phyloP scores from a whole-genome alignment of 768 basidiomycete species.

The Vararia minispora region DNA sequence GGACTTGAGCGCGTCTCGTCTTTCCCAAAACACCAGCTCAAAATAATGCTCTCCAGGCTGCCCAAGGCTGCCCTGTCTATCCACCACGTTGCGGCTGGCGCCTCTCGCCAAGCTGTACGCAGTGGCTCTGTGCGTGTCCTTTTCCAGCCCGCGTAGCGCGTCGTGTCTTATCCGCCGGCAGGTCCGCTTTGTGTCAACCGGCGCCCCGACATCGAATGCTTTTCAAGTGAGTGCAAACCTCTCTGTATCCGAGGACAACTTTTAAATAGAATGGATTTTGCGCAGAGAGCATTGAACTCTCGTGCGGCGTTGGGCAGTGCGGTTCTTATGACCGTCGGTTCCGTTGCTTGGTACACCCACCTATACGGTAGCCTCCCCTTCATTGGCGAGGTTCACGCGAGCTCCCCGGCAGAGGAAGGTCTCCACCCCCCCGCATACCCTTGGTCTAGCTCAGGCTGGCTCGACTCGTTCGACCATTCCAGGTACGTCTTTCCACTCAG shows the following conservation, averaged over 20 bases:
- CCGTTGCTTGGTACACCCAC: constrained; percentile 94
- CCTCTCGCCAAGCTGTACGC: constrained; percentile 34
- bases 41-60: constrained; percentile 79
- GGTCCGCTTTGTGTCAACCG: constrained; percentile 66
- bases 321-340: constrained; percentile 70
- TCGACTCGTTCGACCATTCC: constrained; percentile 94
- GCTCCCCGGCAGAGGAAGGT: constrained; percentile 86
- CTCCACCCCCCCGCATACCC: constrained; percentile 82
- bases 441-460: constrained; percentile 80
- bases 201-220: constrained; percentile 40
- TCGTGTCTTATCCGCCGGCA: constrained; percentile 27
- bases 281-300: constrained; percentile 56
- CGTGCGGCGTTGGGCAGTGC: constrained; percentile 66
- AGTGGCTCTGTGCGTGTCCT: constrained; percentile 29
- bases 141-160: too few species aligned
- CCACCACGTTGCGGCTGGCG: constrained; percentile 44
- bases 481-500: constrained; percentile 43
- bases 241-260: neutral
- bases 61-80: constrained; percentile 64
- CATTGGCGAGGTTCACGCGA: constrained; percentile 86
- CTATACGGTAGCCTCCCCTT: constrained; percentile 87
- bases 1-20: constrained; percentile 21
- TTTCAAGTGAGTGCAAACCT: constrained; percentile 44
- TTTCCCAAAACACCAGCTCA: constrained; percentile 28
- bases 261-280: constrained; percentile 1